Evolutionary conservation across 129 eudicot genomes (phyloP).

Genomic region (Rutidosis leptorrhynchoides): DNA sequence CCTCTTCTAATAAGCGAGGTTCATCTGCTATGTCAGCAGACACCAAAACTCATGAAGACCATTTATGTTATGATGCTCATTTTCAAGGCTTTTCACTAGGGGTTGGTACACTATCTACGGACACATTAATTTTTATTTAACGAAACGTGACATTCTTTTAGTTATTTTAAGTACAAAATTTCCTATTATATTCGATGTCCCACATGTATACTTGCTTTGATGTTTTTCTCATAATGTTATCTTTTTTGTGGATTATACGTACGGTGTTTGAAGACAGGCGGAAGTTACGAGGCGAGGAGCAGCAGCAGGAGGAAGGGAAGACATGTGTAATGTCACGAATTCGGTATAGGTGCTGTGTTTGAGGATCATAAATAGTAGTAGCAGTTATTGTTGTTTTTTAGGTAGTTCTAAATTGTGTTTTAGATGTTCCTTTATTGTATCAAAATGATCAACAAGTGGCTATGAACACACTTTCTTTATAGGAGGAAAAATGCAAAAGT

Average conservation of each 20-base stretch:
- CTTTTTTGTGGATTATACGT: not conserved
- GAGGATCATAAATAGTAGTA: not conserved
- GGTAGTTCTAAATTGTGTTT: not conserved
- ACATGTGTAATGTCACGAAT: constrained; percentile 10
- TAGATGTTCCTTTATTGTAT: constrained; percentile 4
- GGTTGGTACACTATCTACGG: constrained; percentile 33
- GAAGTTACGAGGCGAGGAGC: constrained; percentile 31
- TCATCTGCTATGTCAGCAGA: constrained; percentile 35
- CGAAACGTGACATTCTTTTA: not conserved
- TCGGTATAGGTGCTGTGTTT: not conserved
- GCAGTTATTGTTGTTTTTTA: not conserved
- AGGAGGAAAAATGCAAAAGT: not conserved
- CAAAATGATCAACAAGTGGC: constrained; percentile 25
- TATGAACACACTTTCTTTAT: not conserved
- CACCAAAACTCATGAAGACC: constrained; percentile 23
- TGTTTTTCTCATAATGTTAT: not conserved
- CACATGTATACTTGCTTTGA: too few species aligned
- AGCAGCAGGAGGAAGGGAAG: constrained; percentile 41
- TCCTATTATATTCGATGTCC: too few species aligned
- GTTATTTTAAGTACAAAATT: not conserved
- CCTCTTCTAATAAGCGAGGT: constrained; percentile 44
- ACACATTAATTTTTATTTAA: too few species aligned
- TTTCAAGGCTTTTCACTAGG: constrained; percentile 53
- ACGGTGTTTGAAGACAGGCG: constrained; percentile 36
- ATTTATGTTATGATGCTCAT: constrained; percentile 30